These are phyloP conservation scores for Tulasnella sp. DNA, from an alignment of 768 basidiomycete genomes.

Conservation along the genomic window DNA sequence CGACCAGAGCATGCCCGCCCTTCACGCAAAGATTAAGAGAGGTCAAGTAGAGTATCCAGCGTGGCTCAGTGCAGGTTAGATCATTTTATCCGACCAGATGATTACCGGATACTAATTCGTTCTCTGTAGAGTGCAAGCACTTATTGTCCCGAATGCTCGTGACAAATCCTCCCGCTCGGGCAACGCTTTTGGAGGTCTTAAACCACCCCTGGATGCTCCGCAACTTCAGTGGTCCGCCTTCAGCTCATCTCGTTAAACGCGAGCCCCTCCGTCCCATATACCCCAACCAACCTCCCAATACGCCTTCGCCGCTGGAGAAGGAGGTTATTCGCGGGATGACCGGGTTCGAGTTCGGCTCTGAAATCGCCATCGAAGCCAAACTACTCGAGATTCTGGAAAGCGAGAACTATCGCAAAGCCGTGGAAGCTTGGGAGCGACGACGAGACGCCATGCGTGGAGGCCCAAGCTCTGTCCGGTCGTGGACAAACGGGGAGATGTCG, in stretches of 20 bases:
- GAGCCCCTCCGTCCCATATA: constrained; percentile 57
- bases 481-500: constrained; percentile 14
- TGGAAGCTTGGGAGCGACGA: constrained; percentile 63
- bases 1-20: constrained; percentile 97
- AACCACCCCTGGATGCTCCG: constrained; percentile 89
- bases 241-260: constrained; percentile 75
- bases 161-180: constrained; percentile 77
- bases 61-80: constrained; percentile 84
- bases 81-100: not conserved
- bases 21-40: constrained; percentile 98
- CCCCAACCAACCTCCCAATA: not conserved
- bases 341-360: constrained; percentile 91
- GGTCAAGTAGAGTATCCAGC: constrained; percentile 95
- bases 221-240: constrained; percentile 68
- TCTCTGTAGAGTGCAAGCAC: constrained; percentile 77
- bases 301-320: constrained; percentile 71
- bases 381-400: constrained; percentile 63
- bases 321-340: constrained; percentile 84
- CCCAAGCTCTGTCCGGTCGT: constrained; percentile 7
- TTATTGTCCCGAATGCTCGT: constrained; percentile 92
- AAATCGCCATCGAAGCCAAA: constrained; percentile 70
- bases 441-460: constrained; percentile 20
- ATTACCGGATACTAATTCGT: not conserved
- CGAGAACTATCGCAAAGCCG: constrained; percentile 61
- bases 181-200: constrained; percentile 74